Percentiles rank a stretch among this genome's conserved stretches.
Conservation (phyloP, 768 basidiomycete species). For the Pleurotus salmoneostramineus region DNA sequence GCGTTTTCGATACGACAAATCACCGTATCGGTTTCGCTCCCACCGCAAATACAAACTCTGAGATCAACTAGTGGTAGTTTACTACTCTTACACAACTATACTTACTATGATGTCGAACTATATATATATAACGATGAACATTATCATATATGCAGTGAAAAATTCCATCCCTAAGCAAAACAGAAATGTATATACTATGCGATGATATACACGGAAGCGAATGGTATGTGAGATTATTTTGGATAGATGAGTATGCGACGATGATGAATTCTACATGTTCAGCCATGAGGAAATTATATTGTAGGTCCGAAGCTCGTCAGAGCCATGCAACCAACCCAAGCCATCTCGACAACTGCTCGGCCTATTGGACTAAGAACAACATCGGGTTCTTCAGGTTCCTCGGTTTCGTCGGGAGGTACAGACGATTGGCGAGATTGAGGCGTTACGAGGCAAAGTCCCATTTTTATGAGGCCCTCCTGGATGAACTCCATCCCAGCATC, state of each 20-base stretch:
- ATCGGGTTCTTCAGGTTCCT: conserved; percentile 36
- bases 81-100: background rate
- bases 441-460: conserved; percentile 56
- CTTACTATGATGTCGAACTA: background rate
- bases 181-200: background rate
- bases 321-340: conserved; percentile 49
- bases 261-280: background rate
- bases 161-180: background rate
- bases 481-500: conserved; percentile 72
- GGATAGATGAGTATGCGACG: background rate
- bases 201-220: background rate
- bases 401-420: conserved; percentile 11
- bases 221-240: background rate
- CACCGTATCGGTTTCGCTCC: conserved; percentile 32
- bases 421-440: conserved; percentile 18
- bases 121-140: background rate
- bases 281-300: background rate
- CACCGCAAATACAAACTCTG: conserved; percentile 30
- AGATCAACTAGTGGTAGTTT: conserved; percentile 23
- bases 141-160: background rate
- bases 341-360: conserved; percentile 53
- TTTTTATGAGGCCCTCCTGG: conserved; percentile 72
- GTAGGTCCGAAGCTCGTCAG: conserved; percentile 44
- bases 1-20: conserved; percentile 43
- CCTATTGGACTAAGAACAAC: conserved; percentile 48